A percentile compares a stretch with the other conserved stretches of the same genome.
These are phyloP conservation scores for Prosopis cineraria DNA, from an alignment of 306 rosid species.

Conservation along the genomic window DNA sequence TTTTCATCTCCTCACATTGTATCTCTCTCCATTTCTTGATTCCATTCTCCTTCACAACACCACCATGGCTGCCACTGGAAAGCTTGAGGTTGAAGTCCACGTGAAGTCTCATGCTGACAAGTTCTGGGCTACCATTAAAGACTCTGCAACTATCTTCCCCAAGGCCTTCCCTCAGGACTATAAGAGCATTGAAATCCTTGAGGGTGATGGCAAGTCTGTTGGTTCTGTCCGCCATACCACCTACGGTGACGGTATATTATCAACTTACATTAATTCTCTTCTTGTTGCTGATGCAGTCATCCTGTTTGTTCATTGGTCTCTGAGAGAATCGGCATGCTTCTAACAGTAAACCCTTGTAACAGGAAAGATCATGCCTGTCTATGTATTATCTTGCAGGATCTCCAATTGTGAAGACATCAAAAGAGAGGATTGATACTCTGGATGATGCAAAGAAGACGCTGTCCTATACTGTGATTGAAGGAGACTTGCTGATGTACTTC, in stretches of 20 bases:
- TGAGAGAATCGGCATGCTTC: neutral
- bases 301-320: neutral
- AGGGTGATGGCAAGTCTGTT: slow-evolving; percentile 45
- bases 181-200: slow-evolving; percentile 19
- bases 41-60: neutral
- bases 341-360: neutral
- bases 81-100: slow-evolving; percentile 12
- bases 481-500: slow-evolving; percentile 79
- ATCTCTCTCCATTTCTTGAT: neutral
- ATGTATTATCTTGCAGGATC: slow-evolving; percentile 42
- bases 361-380: neutral
- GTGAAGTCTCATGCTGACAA: slow-evolving; percentile 17
- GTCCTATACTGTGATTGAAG: slow-evolving; percentile 59
- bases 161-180: slow-evolving; percentile 46
- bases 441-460: slow-evolving; percentile 61
- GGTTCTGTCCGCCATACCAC: slow-evolving; percentile 54
- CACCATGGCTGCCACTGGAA: slow-evolving; percentile 21
- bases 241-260: slow-evolving; percentile 56
- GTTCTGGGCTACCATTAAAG: slow-evolving; percentile 3
- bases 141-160: slow-evolving; percentile 23
- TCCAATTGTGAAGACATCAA: slow-evolving; percentile 53
- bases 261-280: neutral
- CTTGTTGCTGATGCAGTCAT: neutral
- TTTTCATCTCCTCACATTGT: neutral
- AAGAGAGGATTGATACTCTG: slow-evolving; percentile 56